Conservation (phyloP, 2,329 filamentous ascomycete species). For the Xylariaceae sp. region DNA sequence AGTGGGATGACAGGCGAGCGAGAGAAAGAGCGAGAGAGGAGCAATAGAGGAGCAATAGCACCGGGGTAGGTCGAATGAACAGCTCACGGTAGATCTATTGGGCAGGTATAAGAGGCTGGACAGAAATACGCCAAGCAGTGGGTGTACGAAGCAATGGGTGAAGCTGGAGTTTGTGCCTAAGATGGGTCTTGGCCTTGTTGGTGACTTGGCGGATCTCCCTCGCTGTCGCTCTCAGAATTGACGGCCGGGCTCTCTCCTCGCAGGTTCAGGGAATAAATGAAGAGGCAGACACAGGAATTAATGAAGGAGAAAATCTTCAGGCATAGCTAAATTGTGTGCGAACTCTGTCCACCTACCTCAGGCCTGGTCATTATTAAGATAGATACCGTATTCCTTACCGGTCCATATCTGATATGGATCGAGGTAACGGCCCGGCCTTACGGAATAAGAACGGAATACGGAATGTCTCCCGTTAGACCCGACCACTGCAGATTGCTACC, state of each 20-base stretch:
- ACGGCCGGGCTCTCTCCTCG: background rate
- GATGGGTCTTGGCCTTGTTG: constrained; percentile 14
- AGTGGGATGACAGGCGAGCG: background rate
- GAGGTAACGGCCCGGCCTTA: background rate
- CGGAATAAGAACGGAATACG: no score
- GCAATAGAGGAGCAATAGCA: no score
- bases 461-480: no score
- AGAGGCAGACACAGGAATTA: background rate
- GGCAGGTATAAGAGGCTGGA: background rate
- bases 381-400: no score
- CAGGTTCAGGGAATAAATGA: background rate
- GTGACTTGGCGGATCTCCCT: background rate
- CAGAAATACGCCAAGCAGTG: constrained; percentile 6
- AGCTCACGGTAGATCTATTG: background rate
- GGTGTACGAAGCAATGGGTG: constrained; percentile 2
- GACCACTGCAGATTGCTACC: no score
- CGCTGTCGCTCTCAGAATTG: background rate
- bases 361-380: background rate
- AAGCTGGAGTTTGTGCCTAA: constrained; percentile 19
- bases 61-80: background rate
- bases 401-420: background rate
- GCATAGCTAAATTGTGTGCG: background rate
- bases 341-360: background rate
- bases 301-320: background rate
- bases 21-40: background rate